Conservation (phyloP, 208 protist genomes). For the Trypanosoma congolense region DNA sequence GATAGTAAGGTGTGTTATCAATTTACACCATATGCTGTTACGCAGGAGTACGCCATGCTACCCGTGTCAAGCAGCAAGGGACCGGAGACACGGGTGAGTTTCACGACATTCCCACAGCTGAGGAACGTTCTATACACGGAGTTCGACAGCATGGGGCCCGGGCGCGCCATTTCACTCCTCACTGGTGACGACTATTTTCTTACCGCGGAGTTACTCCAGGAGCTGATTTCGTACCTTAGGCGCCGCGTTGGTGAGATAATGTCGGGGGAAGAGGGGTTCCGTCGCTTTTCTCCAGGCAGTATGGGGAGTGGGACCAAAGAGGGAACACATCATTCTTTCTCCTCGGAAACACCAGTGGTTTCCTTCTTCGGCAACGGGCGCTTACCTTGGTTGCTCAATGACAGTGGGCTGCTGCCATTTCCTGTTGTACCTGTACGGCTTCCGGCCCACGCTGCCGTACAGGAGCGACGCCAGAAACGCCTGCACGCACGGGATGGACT, state of each 20-base stretch:
- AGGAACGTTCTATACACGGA: slow-evolving; percentile 60
- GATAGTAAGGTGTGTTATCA: slow-evolving; percentile 20
- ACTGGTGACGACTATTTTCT: slow-evolving; percentile 46
- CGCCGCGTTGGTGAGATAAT: slow-evolving; percentile 33
- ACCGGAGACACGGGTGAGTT: slow-evolving; percentile 28
- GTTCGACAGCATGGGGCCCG: slow-evolving; percentile 59
- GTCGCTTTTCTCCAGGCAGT: slow-evolving; percentile 4
- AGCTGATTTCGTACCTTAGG: slow-evolving; percentile 45
- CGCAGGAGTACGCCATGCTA: slow-evolving; percentile 70
- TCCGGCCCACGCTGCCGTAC: slow-evolving; percentile 27
- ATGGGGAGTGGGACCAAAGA: not conserved
- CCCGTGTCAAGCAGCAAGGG: slow-evolving; percentile 28
- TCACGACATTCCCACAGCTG: slow-evolving; percentile 54
- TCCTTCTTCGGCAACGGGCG: slow-evolving; percentile 71
- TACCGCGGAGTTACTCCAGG: slow-evolving; percentile 50
- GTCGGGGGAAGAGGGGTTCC: slow-evolving; percentile 26
- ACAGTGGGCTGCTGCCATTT: slow-evolving; percentile 29
- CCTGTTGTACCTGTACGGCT: slow-evolving; percentile 47
- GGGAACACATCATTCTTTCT: slow-evolving; percentile 17
- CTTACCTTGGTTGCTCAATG: slow-evolving; percentile 52
- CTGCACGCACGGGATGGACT: slow-evolving; percentile 18
- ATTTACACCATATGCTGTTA: slow-evolving; percentile 56
- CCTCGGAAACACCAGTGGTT: slow-evolving; percentile 42
- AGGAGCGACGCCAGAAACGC: slow-evolving; percentile 23
- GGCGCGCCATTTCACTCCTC: slow-evolving; percentile 37